Conservation (phyloP, 2,329 filamentous ascomycete species). For the Fusarium nematophilum region DNA sequence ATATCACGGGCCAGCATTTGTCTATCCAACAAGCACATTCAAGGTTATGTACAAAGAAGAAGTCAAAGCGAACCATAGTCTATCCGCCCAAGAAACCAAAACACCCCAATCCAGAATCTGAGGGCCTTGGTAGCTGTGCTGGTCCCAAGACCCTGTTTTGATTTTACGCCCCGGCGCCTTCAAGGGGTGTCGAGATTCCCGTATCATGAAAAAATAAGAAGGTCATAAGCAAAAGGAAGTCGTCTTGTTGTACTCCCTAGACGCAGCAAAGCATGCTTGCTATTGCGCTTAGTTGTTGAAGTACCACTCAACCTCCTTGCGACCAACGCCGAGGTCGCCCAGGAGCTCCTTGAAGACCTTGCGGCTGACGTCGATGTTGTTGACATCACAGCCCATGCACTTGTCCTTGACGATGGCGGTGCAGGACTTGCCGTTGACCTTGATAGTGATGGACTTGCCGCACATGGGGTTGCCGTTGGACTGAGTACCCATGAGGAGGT, state of each 20-base stretch:
- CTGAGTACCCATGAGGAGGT: conserved; percentile 68
- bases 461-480: conserved; percentile 79
- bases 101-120: conserved; percentile 42
- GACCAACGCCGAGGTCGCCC: conserved; percentile 57
- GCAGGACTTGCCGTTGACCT: conserved; percentile 66
- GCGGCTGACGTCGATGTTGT: conserved; percentile 70
- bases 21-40: conserved; percentile 30
- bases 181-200: conserved; percentile 34
- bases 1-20: conserved; percentile 18
- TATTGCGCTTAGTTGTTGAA: conserved; percentile 54
- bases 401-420: conserved; percentile 76
- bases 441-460: conserved; percentile 74
- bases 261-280: conserved; percentile 14
- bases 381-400: conserved; percentile 73
- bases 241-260: conserved; percentile 21
- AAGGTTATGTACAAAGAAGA: conserved; percentile 38
- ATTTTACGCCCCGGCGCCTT: conserved; percentile 34
- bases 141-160: conserved; percentile 18
- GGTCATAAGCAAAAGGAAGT: conserved; percentile 37
- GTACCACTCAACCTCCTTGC: conserved; percentile 57
- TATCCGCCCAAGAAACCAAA: conserved; percentile 37
- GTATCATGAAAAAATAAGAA: conserved; percentile 39
- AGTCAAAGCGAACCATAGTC: conserved; percentile 36
- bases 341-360: conserved; percentile 67
- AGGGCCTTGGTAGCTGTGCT: conserved; percentile 1